A percentile compares a stretch with the other conserved stretches of the same genome.
Evolutionary conservation across 1,139 yeast genomes (phyloP).

Genomic region (Pneumocystis jirovecii): DNA sequence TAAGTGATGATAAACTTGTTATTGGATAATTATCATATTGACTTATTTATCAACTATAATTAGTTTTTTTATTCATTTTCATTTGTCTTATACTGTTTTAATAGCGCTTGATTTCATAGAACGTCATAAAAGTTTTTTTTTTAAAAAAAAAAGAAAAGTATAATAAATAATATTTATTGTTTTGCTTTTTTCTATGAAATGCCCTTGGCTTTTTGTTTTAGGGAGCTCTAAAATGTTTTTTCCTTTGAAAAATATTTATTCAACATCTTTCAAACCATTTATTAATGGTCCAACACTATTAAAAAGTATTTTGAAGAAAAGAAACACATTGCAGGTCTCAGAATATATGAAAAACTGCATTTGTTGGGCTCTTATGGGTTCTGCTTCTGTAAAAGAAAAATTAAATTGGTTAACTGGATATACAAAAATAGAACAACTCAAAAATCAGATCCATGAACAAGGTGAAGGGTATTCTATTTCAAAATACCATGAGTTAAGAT

Average conservation of each 20-base stretch:
- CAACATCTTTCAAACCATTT: neutral
- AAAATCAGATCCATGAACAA: slow-evolving; percentile 39
- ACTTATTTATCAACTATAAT: neutral
- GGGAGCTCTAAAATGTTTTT: neutral
- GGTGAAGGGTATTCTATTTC: slow-evolving; percentile 3
- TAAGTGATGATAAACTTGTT: slow-evolving; percentile 62
- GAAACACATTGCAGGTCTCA: neutral
- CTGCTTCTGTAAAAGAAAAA: slow-evolving; percentile 56
- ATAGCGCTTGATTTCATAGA: neutral
- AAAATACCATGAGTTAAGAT: neutral
- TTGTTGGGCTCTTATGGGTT: slow-evolving; percentile 37
- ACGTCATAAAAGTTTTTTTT: neutral
- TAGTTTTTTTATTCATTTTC: neutral
- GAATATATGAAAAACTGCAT: neutral
- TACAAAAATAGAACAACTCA: slow-evolving; percentile 59
- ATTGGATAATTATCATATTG: slow-evolving; percentile 40
- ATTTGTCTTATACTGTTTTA: neutral
- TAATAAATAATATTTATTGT: neutral
- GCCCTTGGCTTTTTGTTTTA: neutral
- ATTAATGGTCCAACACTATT: neutral
- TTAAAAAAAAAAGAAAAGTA: neutral
- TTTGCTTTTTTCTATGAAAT: neutral
- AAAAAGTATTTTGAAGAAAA: neutral
- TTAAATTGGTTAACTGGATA: slow-evolving; percentile 90
- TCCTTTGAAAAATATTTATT: neutral